Percentiles rank a stretch among this genome's conserved stretches.
These are phyloP conservation scores for Phaeomoniella chlamydospora DNA, from an alignment of 2,329 filamentous ascomycete genomes.

Conservation along the genomic window DNA sequence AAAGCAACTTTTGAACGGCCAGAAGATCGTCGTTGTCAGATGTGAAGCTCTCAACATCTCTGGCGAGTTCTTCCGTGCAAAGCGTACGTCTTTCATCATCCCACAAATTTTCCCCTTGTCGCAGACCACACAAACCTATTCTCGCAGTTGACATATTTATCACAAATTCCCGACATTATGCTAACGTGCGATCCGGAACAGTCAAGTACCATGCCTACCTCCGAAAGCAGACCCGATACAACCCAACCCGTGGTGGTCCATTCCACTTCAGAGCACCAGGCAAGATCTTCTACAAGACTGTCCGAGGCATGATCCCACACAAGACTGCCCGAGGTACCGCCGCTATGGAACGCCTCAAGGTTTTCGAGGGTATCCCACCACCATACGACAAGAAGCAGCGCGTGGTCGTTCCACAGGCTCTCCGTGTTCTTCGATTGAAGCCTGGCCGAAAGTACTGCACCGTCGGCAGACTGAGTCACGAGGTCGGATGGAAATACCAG, in stretches of 20 bases:
- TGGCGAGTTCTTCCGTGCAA: constrained; percentile 99
- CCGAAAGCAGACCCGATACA: constrained; percentile 99
- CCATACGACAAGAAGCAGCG: constrained; percentile 99
- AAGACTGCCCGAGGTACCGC: constrained; percentile 97
- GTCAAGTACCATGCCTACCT: constrained; percentile 99
- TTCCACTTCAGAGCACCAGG: constrained; percentile 99
- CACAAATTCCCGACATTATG: no score
- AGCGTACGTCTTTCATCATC: constrained; percentile 94
- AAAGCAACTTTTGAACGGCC: constrained; percentile 31
- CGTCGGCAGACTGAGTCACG: constrained; percentile 91
- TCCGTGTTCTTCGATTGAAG: constrained; percentile 91
- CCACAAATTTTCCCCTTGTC: constrained; percentile 14
- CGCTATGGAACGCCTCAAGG: constrained; percentile 96
- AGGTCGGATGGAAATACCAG: constrained; percentile 99
- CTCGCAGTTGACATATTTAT: no score
- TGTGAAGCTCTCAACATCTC: constrained; percentile 99
- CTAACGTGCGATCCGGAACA: constrained; percentile 30
- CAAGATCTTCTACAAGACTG: constrained; percentile 99
- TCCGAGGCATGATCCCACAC: constrained; percentile 99
- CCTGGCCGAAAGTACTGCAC: constrained; percentile 99
- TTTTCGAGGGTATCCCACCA: constrained; percentile 97
- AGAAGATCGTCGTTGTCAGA: constrained; percentile 97
- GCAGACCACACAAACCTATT: no score
- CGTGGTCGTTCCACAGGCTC: constrained; percentile 96
- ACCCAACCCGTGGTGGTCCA: constrained; percentile 97